phyloP scores from a whole-genome alignment of 2,329 filamentous ascomycete genomes.

The Phialemoniopsis sp. region DNA sequence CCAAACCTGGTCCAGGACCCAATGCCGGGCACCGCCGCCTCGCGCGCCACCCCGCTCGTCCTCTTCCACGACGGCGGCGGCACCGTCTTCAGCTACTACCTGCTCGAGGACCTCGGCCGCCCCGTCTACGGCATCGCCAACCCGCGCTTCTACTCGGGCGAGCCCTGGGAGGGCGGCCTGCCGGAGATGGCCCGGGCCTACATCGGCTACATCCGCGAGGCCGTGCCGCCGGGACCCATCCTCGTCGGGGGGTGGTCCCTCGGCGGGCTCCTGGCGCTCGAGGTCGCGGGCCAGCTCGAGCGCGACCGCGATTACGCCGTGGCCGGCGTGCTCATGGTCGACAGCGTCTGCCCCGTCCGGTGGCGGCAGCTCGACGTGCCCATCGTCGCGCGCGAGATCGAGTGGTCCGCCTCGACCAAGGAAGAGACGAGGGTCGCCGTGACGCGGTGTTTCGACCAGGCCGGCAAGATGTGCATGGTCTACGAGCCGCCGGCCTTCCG shows the following conservation, averaged over 20 bases:
- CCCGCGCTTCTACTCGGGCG: constrained; percentile 42
- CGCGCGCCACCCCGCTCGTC: constrained; percentile 39
- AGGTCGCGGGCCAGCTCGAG: constrained; percentile 39
- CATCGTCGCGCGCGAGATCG: constrained; percentile 14
- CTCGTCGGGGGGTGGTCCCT: constrained; percentile 54
- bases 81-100: constrained; percentile 54
- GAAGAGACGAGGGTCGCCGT: constrained; percentile 20
- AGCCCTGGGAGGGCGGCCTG: constrained; percentile 46
- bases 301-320: constrained; percentile 26
- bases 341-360: constrained; percentile 34
- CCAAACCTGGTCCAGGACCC: constrained; percentile 14
- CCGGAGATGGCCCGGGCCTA: constrained; percentile 51
- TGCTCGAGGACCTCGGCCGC: constrained; percentile 43
- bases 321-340: constrained; percentile 47
- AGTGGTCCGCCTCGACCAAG: constrained; percentile 20
- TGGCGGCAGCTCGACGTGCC: constrained; percentile 11
- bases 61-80: constrained; percentile 60
- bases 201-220: constrained; percentile 34
- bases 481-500: constrained; percentile 31
- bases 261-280: constrained; percentile 46
- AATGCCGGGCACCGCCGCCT: constrained; percentile 6
- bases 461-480: constrained; percentile 29
- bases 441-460: constrained; percentile 35
- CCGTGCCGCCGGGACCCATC: constrained; percentile 32
- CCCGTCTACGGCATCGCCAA: constrained; percentile 51